Base-by-base conservation (phyloP, 257 asterid species). In the Capsicum pubescens region DNA sequence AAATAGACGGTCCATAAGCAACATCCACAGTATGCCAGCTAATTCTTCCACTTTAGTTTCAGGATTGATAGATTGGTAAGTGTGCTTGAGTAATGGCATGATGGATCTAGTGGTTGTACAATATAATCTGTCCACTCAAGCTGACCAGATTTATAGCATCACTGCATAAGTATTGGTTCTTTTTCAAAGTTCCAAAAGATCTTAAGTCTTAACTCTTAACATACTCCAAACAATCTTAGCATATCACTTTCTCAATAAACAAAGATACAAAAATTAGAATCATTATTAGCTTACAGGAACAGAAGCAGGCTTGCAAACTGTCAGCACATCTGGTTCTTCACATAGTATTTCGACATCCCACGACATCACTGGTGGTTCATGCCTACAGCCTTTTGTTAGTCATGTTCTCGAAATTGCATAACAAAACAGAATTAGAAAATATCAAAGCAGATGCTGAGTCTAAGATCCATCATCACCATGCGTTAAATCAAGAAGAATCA, bases 311-410 rank as follows among this genome's bases (percentile, higher is more conserved):
- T 97, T 97, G 87, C 91, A 91, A 84, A 97, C 88, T 72, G 98
- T 90, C 86, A 97, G 56, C 78, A 93, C 97, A 77, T 97, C 97
- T 55, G 94, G 90, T 35, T 93, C 98, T 60, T 88, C 86, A 81
- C 90, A 91, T 83, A 97, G 96, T 91, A 97, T 87, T 92, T 91
- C 84, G 63, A 97, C 90, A 86, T 93, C 92, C 92, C 76, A 76
- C 16, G 97, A 98, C 98, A 88, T 90, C 83, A 97, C 98, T 13
- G 98, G 99, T 69, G 99, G 99, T 91, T 95, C 99, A 83, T 97
- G 99, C 97, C 99, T 97, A 92, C 95, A 97, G 81, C 88, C 90
- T 89, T 92, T 88, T 87, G 83, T 48, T 63, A 69, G 90, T 91
- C 89, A 93, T 83, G 82, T 78, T 83, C 89, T 88, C 82, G 86